Base-by-base conservation (phyloP, 2,329 filamentous ascomycete species). In the Botrytis pseudocinerea region DNA sequence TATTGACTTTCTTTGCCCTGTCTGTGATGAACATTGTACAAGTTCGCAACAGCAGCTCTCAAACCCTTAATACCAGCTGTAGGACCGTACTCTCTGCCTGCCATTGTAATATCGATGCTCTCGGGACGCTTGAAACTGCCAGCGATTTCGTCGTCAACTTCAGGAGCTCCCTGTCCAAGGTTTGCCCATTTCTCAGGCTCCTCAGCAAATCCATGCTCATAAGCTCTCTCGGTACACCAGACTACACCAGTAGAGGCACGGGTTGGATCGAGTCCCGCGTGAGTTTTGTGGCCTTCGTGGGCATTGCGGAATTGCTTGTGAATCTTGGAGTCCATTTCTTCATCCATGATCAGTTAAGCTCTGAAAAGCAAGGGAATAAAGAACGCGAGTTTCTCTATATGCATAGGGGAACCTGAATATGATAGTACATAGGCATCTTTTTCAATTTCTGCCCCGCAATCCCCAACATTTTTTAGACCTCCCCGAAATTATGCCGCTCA, bases 21-120 rank as follows among this genome's bases (percentile, higher is more conserved):
- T 76, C 95, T 91, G 80, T 98, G 95, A 82, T 95, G 93, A 82
- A 92, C 92, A 80, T 98, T 98, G 88, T 98, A 98, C 75, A 98
- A 88, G 74, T 91, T 90, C 73, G 95, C 95, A 62, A 98, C 94
- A 28, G 95, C 95, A 80, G 94, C 92, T 78, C 95, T 88, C 76
- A 98, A 86, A 40, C 93, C 91, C 85, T 94, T 95, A 86, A 98
- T 98, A 79, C 95, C 95, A 57, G 95, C 94, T 8, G 95, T 98
- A 44, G 95, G 95, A 54, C 94, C 92, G 83, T 98, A 98, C 83
- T 98, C 95, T 80, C 95, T 87, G 59, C 92, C 92, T 75, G 90
- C 90, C 79, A 93, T 88, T 77, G 88, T 91, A 79, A 98, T 88
- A 78, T 96, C 90, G 78, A 98, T 93, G 61, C 86, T 88, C 69